These are phyloP conservation scores for Xylariaceae sp. DNA, from an alignment of 2,329 filamentous ascomycete genomes.

Conservation along the genomic window DNA sequence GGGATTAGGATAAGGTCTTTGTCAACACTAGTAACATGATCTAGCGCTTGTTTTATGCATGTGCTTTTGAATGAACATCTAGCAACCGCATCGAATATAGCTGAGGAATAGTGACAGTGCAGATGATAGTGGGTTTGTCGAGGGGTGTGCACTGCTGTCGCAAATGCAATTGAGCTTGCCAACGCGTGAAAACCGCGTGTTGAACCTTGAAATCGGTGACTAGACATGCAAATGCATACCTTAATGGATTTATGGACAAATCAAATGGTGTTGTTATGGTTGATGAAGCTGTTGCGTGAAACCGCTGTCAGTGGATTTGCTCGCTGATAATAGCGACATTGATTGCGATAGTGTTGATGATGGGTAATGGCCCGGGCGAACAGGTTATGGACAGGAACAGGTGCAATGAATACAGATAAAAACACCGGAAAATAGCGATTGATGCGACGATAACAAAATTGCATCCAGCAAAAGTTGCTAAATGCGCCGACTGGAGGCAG, in stretches of 20 bases:
- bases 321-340: slow-evolving; percentile 18
- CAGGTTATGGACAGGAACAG: neutral
- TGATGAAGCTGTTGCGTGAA: slow-evolving; percentile 43
- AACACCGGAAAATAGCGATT: slow-evolving; percentile 14
- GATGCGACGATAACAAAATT: slow-evolving; percentile 12
- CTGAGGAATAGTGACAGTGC: slow-evolving; percentile 3
- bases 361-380: slow-evolving; percentile 10
- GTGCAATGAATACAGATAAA: slow-evolving; percentile 22
- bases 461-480: slow-evolving; percentile 13
- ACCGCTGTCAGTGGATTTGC: slow-evolving; percentile 37
- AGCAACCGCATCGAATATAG: slow-evolving; percentile 16
- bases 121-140: slow-evolving; percentile 8
- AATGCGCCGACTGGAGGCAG: slow-evolving; percentile 11
- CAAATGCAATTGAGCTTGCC: slow-evolving; percentile 48
- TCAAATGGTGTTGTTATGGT: slow-evolving; percentile 36
- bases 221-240: slow-evolving; percentile 44
- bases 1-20: too few relatives aligned
- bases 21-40: too few relatives aligned
- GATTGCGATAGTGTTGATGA: slow-evolving; percentile 25
- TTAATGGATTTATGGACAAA: slow-evolving; percentile 34
- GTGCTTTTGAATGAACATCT: neutral
- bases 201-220: slow-evolving; percentile 44
- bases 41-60: too few relatives aligned
- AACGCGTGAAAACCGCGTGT: slow-evolving; percentile 41
- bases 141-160: slow-evolving; percentile 39